These are phyloP conservation scores for Dimargaris verticillata DNA, from an alignment of 192 early-diverging fungal genomes.

Conservation along the genomic window DNA sequence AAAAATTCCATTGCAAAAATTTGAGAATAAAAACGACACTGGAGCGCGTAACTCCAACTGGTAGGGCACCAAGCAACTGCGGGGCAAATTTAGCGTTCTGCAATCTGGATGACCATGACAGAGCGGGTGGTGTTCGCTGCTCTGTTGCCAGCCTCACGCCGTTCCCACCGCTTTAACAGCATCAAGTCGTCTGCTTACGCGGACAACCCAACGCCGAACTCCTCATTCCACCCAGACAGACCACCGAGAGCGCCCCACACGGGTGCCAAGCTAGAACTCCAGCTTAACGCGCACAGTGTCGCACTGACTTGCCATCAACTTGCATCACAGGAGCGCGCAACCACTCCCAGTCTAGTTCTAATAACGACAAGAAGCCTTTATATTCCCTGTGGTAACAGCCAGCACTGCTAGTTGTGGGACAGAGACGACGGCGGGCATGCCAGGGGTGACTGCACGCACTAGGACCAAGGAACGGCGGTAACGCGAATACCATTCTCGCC, in stretches of 20 bases:
- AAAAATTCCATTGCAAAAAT: no score
- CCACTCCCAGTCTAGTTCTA: not conserved
- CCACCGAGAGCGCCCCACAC: not conserved
- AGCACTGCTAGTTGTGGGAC: no score
- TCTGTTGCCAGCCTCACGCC: conserved; percentile 26
- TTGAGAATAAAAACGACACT: no score
- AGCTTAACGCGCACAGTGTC: not conserved
- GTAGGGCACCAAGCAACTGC: no score
- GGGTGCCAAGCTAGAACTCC: not conserved
- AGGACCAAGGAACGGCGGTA: no score
- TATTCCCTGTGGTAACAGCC: no score
- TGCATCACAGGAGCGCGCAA: conserved; percentile 1
- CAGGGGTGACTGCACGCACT: no score
- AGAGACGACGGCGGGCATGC: no score
- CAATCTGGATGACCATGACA: conserved; percentile 19
- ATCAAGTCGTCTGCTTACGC: conserved; percentile 22
- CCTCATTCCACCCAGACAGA: conserved; percentile 17
- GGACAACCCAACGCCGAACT: conserved; percentile 18
- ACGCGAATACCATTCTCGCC: no score
- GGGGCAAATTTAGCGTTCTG: no score
- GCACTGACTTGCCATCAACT: not conserved
- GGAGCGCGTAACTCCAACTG: no score
- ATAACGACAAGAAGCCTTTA: no score
- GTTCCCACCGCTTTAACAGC: conserved; percentile 18
- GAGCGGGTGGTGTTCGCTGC: conserved; percentile 24